Conservation (phyloP, 2,329 filamentous ascomycete species). For the Huntiella moniliformis region DNA sequence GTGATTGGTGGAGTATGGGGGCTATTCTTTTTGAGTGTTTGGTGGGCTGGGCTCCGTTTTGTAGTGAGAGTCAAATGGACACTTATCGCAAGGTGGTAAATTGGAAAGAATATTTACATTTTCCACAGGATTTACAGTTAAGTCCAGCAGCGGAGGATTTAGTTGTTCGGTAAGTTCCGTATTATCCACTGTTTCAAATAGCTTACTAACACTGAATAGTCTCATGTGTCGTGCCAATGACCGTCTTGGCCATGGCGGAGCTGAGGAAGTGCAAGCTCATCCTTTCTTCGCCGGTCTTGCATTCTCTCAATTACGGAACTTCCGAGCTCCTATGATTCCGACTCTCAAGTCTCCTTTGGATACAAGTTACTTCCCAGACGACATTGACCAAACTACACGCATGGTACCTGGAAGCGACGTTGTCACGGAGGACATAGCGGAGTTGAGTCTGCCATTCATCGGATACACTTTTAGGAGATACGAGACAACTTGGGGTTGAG, state of each 20-base stretch:
- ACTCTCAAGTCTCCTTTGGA: conserved; percentile 85
- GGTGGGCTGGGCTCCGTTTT: conserved; percentile 97
- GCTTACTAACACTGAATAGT: conserved; percentile 25
- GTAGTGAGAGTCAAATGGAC: conserved; percentile 90
- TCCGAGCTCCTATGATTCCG: conserved; percentile 90
- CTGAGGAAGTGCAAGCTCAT: conserved; percentile 82
- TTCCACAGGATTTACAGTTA: conserved; percentile 85
- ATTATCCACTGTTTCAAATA: conserved; percentile 17
- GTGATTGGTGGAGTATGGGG: conserved; percentile 97
- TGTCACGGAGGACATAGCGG: conserved; percentile 53
- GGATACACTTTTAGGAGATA: conserved; percentile 18
- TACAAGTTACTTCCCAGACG: conserved; percentile 96
- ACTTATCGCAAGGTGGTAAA: conserved; percentile 99
- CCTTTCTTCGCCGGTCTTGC: conserved; percentile 94
- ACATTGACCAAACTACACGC: conserved; percentile 80
- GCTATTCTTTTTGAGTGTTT: conserved; percentile 99
- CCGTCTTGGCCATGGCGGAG: conserved; percentile 70
- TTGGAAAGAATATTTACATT: conserved; percentile 89
- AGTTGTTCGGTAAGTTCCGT: conserved; percentile 55
- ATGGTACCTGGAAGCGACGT: conserved; percentile 7
- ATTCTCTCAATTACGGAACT: conserved; percentile 80
- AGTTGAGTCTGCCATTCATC: conserved; percentile 74
- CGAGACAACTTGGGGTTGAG: conserved; percentile 11
- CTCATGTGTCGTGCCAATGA: conserved; percentile 89
- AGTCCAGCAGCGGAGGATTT: conserved; percentile 79